These are phyloP conservation scores for Kwoniella sp. DNA, from an alignment of 768 basidiomycete genomes.

Conservation along the genomic window DNA sequence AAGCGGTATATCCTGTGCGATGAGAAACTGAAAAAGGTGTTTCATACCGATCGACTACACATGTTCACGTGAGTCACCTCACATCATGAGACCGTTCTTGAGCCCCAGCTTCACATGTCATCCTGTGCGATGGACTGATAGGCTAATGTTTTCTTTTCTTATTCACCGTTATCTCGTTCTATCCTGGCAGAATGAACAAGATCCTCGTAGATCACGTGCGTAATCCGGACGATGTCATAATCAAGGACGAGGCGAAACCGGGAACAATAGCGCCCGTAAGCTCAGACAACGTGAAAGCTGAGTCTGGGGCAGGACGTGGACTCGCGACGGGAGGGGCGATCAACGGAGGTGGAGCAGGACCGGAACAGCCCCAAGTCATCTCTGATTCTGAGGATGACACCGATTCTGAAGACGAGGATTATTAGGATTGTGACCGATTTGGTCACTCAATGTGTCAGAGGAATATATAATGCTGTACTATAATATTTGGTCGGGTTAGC, in stretches of 20 bases:
- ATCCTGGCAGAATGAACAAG: constrained; percentile 94
- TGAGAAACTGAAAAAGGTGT: constrained; percentile 68
- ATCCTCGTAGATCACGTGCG: constrained; percentile 66
- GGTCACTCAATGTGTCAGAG: no score
- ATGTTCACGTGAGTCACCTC: constrained; percentile 65
- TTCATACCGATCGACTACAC: constrained; percentile 72
- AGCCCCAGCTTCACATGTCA: no score
- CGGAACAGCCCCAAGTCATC: background rate
- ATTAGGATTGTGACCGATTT: background rate
- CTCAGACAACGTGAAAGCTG: background rate
- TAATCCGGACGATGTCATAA: constrained; percentile 45
- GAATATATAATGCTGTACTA: no score
- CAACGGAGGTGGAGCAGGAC: background rate
- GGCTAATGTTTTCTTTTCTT: no score
- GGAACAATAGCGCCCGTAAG: background rate
- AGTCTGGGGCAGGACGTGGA: background rate
- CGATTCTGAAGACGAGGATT: background rate
- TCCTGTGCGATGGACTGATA: no score
- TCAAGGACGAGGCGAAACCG: constrained; percentile 22
- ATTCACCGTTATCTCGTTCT: no score
- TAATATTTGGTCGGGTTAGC: no score
- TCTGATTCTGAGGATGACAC: background rate
- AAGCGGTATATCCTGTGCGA: constrained; percentile 86
- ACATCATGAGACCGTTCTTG: no score
- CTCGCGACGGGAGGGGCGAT: background rate